A percentile compares a stretch with the other conserved stretches of the same genome.
Conservation (phyloP, 805 yeast genomes). For the Kodamaea hsintzibuensis region DNA sequence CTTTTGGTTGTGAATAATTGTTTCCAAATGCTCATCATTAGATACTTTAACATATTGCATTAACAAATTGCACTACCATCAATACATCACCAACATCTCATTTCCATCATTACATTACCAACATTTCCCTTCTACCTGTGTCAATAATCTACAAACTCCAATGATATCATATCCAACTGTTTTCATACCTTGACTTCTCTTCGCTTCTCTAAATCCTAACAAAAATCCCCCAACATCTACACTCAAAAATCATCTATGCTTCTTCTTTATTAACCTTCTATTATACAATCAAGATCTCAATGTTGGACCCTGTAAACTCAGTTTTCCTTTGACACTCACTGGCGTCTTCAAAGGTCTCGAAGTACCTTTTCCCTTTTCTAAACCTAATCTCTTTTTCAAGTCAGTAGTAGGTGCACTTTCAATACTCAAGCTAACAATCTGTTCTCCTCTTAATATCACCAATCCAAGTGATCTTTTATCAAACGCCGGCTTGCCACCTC, state of each 20-base stretch:
- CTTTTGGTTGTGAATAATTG: too few species aligned
- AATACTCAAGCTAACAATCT: conserved; percentile 68
- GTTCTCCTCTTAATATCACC: conserved; percentile 84
- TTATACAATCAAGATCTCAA: conserved; percentile 9
- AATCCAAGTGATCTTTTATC: conserved; percentile 81
- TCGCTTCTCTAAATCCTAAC: too few species aligned
- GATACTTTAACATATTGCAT: too few species aligned
- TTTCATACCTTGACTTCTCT: too few species aligned
- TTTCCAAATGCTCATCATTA: too few species aligned
- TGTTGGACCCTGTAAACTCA: conserved; percentile 25
- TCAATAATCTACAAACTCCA: too few species aligned
- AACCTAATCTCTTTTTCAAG: conserved; percentile 33
- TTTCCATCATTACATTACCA: too few species aligned
- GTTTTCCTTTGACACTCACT: conserved; percentile 26
- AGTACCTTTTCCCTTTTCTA: conserved; percentile 22
- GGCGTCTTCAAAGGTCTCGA: conserved; percentile 39
- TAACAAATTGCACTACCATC: too few species aligned
- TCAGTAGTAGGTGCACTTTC: conserved; percentile 61
- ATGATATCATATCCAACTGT: too few species aligned
- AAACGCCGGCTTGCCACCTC: conserved; percentile 41
- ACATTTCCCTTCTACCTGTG: too few species aligned
- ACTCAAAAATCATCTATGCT: background rate
- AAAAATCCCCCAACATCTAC: too few species aligned
- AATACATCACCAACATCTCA: too few species aligned
- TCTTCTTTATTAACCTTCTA: background rate